Conservation (phyloP, 2,329 filamentous ascomycete species). For the Arthroderma sp. region DNA sequence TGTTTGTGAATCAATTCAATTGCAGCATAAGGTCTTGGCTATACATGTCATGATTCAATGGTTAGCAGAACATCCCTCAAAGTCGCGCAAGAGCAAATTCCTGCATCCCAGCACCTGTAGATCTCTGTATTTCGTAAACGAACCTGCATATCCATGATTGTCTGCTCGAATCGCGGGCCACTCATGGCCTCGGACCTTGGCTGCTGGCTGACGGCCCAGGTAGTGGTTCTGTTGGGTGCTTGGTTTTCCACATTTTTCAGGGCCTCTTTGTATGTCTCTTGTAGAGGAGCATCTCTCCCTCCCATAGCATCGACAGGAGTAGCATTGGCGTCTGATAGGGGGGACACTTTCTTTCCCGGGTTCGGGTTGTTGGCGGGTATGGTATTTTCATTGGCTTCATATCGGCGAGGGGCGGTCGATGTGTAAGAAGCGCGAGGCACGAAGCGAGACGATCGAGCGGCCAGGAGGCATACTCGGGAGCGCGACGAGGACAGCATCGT, state of each 20-base stretch:
- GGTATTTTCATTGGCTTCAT: conserved; percentile 21
- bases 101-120: not conserved
- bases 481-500: conserved; percentile 34
- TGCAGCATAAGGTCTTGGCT: conserved; percentile 81
- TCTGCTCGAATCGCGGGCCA: conserved; percentile 94
- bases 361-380: conserved; percentile 47
- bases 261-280: conserved; percentile 42
- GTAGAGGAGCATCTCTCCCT: conserved; percentile 38
- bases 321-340: conserved; percentile 49
- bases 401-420: conserved; percentile 27
- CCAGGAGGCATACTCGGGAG: conserved; percentile 34
- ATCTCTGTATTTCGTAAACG: conserved; percentile 16
- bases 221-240: conserved; percentile 67
- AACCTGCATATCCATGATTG: conserved; percentile 84
- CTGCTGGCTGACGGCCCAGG: conserved; percentile 81
- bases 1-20: conserved; percentile 95
- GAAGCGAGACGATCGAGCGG: conserved; percentile 21
- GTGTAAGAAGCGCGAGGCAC: conserved; percentile 29
- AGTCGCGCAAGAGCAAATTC: not conserved
- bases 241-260: conserved; percentile 52
- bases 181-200: conserved; percentile 74
- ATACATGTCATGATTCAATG: conserved; percentile 8
- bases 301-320: conserved; percentile 37
- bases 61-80: conserved; percentile 2
- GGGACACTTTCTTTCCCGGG: conserved; percentile 31